These are phyloP conservation scores for Meira miltonrushii DNA, from an alignment of 1,284 basidiomycete genomes.

Conservation along the genomic window DNA sequence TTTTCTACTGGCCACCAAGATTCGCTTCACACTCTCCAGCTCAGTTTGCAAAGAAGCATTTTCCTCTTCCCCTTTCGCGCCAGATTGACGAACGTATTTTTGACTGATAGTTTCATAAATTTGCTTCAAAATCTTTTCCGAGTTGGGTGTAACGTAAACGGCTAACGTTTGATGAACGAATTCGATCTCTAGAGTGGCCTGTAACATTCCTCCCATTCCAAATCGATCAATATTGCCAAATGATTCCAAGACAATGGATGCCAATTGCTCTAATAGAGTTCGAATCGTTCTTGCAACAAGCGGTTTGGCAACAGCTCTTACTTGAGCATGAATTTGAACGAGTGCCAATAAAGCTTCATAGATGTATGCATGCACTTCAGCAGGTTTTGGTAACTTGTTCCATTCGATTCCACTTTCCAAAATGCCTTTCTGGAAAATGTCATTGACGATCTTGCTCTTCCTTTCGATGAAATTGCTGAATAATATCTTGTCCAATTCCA, in stretches of 20 bases:
- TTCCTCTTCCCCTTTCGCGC: conserved; percentile 57
- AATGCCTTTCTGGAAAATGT: conserved; percentile 72
- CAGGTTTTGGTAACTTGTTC: conserved; percentile 81
- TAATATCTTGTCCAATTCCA: conserved; percentile 76
- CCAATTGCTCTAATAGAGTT: conserved; percentile 74
- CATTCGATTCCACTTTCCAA: conserved; percentile 77
- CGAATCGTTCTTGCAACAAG: conserved; percentile 77
- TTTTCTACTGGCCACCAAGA: conserved; percentile 75
- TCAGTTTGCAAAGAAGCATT: conserved; percentile 57
- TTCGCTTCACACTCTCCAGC: conserved; percentile 84
- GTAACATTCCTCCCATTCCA: conserved; percentile 95
- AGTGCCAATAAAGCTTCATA: conserved; percentile 81
- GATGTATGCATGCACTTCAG: conserved; percentile 85
- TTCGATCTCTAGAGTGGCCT: conserved; percentile 98
- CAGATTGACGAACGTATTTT: conserved; percentile 60
- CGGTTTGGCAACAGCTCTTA: conserved; percentile 68
- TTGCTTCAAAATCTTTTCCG: conserved; percentile 76
- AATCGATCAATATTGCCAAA: conserved; percentile 82
- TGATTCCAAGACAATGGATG: conserved; percentile 71
- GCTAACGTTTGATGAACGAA: conserved; percentile 94
- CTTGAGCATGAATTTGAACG: conserved; percentile 86
- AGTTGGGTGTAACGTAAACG: conserved; percentile 73
- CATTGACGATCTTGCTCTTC: conserved; percentile 65
- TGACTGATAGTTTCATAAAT: conserved; percentile 91
- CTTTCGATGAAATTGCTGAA: conserved; percentile 81